Base-by-base conservation (phyloP, 305 asterid species). In the Ajuga reptans region DNA sequence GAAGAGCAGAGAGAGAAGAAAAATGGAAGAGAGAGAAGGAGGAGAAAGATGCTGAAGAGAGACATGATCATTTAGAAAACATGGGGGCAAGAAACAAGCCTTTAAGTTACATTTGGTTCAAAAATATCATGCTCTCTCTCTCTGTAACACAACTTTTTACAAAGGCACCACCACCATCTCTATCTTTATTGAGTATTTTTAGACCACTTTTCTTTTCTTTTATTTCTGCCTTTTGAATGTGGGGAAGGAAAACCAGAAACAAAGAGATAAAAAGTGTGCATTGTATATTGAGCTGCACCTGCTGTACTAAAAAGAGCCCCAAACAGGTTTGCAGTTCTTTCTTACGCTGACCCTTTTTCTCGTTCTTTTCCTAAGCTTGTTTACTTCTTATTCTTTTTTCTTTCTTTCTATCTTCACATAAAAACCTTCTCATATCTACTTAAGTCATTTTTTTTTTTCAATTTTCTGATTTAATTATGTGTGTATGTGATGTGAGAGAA, bases 41-140 rank as follows among this genome's bases (percentile, higher is more conserved):
- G 49, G 68, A 12, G 24, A 51, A 50, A 63, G 66, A 71, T 42
- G 68, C 53, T 5, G 55, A 57, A 7, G 68, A 60, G 59, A 81
- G 83, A 63, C 84, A 86, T 84, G 79, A 73, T 77, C 78, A 69
- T 61, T 74, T 75, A 71, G 76, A 21, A 68, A 74, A 78, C 84
- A 77, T 60, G 64, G 71, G 67, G 27, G 69, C 51, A 64, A 66
- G 66, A 66, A 72, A 68, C 27, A 50, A 34, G 36, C 53, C 53
- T 63, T 42, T 2, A 12, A 18, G 29, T 57, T 8, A 75, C 70
- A 69, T 73, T 53, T 65, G 52, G 37, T 70, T 59, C 70, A 68
- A 71, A 61, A 63, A 52, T 12, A 63, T 24, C 55, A 45, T 72
- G 42, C 66, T 21, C 59, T 42, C 64, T 64, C 62, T 59, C 72